These are phyloP conservation scores for Hyaloscypha bicolor DNA, from an alignment of 495 filamentous ascomycete species.

Conservation along the genomic window DNA sequence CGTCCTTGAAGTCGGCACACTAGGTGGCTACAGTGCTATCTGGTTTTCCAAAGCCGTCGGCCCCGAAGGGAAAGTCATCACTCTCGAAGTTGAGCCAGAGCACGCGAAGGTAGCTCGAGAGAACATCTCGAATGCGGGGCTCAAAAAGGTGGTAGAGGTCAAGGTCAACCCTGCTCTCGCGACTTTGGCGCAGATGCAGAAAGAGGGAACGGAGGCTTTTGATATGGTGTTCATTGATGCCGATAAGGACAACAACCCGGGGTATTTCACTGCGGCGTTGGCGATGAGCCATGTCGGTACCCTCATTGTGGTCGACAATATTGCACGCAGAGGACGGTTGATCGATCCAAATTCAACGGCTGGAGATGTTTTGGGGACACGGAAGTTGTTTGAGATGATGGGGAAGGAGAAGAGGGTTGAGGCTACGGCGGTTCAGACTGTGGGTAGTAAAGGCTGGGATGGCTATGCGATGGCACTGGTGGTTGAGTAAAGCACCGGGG, in stretches of 20 bases:
- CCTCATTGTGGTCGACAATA: conserved; percentile 27
- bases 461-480: conserved; percentile 24
- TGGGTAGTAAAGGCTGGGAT: conserved; percentile 29
- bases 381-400: conserved; percentile 23
- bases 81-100: conserved; percentile 17
- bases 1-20: conserved; percentile 27
- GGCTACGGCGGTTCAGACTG: conserved; percentile 26
- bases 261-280: conserved; percentile 18
- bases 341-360: neutral
- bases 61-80: conserved; percentile 22
- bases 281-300: conserved; percentile 15
- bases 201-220: conserved; percentile 17
- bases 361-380: conserved; percentile 8
- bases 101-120: conserved; percentile 14
- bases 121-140: conserved; percentile 26
- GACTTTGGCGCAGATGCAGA: conserved; percentile 17
- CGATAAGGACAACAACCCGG: conserved; percentile 27
- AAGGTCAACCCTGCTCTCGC: conserved; percentile 20
- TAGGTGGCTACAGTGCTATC: conserved; percentile 26
- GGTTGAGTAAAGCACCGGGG: conserved; percentile 13
- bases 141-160: conserved; percentile 21
- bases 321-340: conserved; percentile 16
- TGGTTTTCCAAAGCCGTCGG: conserved; percentile 27
- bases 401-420: conserved; percentile 26
- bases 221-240: conserved; percentile 31